A percentile compares a stretch with the other conserved stretches of the same genome.
Evolutionary conservation across 345 rosid species (phyloP).

Genomic region (Salix suchowensis): DNA sequence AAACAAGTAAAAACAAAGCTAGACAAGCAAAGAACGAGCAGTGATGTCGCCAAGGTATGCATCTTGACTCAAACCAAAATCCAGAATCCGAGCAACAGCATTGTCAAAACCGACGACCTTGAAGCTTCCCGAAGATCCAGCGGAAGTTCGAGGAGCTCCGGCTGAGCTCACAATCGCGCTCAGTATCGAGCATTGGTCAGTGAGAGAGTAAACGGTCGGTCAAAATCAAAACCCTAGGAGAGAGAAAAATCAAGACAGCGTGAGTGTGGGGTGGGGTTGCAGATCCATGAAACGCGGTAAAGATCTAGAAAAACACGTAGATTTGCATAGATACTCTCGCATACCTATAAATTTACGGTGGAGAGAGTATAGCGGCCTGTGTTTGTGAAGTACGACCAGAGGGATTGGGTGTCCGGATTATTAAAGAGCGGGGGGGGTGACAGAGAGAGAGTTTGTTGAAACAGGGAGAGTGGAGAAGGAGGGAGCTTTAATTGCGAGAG

Average conservation of each 20-base stretch:
- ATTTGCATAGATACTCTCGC: not conserved
- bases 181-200: conserved; percentile 9
- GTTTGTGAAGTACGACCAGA: not conserved
- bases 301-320: conserved; percentile 18
- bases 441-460: not conserved
- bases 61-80: conserved; percentile 40
- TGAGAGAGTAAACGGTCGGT: not conserved
- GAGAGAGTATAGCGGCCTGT: not conserved
- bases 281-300: conserved; percentile 73
- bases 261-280: conserved; percentile 10
- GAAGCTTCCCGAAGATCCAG: conserved; percentile 21
- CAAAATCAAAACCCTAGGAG: conserved; percentile 48
- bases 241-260: conserved; percentile 28
- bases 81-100: conserved; percentile 37
- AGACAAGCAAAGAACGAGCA: conserved; percentile 33
- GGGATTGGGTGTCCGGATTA: not conserved
- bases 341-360: not conserved
- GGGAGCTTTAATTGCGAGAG: conserved; percentile 23
- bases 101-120: conserved; percentile 32
- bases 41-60: conserved; percentile 35
- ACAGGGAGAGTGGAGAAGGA: not conserved
- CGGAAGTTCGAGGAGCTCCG: conserved; percentile 16
- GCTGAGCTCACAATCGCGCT: conserved; percentile 28
- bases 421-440: not conserved
- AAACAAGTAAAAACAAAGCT: conserved; percentile 39